Evolutionary conservation across 2,329 filamentous ascomycete genomes (phyloP), one percentile per base, ranked within the genome.

Genomic region (Claviceps monticola): DNA sequence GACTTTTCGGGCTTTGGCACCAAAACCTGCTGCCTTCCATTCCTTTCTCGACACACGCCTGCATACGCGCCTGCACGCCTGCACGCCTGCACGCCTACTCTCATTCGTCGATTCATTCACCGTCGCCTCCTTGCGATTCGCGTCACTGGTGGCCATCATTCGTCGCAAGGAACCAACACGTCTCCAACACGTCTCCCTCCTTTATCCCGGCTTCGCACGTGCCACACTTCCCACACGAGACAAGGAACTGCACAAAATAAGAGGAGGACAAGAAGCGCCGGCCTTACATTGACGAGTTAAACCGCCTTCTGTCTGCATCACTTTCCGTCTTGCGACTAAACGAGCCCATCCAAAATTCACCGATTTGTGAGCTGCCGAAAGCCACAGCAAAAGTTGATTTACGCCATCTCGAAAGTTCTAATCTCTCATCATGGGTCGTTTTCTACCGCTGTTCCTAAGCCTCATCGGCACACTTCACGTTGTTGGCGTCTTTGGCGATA

Each of bases 401-500:
- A 21, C 37, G 9, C 14, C 36, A 41, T 23, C 16, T 44, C 6
- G 36, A n/a, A 51, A n/a, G 3, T 16, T 23, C 14, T 4, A 4
- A 43, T 23, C 23, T 14, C 36, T 36, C 45, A 52, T 38, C 38
- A 54, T 54, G 53, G 48, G 50, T 41, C 50, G 50, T 21, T 46
- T 54, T 46, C 39, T 54, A 29, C 53, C 50, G 7, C 14, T 53
- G 23, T 16, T 60, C 39, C 42, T 67, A 16, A 55, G 63, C 55
- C 60, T 61, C 50, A 54, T 67, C 50, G 59, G 59, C 56, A 60
- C 62, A 49, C 46, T 64, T 9, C 58, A 59, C n/a, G 53, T 60
- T 6, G 47, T 61, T 17, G 55, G 57, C 43, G 64, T 61, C 34
- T 55, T 57, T 44, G 64, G 57, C 14, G 57, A 62, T 36, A 56